Conservation (phyloP, 805 yeast genomes). For the Saccharomycopsis vini region DNA sequence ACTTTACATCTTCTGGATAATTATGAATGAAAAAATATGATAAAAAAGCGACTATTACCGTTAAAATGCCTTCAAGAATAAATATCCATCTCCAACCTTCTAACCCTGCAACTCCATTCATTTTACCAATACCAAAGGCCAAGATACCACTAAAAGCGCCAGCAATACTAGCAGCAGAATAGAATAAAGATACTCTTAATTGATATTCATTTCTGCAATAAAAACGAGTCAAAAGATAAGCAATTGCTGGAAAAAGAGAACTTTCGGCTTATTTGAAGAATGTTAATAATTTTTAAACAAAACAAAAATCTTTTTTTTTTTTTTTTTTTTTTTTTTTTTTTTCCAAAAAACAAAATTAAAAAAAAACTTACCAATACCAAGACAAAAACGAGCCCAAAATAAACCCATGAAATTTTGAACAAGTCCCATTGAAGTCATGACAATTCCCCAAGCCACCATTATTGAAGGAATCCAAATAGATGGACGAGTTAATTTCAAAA, state of each 20-base stretch:
- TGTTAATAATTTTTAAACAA: too few species aligned
- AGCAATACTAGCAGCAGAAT: constrained; percentile 29
- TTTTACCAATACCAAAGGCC: constrained; percentile 27
- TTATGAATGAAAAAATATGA: constrained; percentile 47
- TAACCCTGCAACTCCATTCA: constrained; percentile 30
- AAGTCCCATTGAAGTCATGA: constrained; percentile 28
- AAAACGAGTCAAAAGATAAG: constrained; percentile 31
- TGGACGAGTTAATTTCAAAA: constrained; percentile 30
- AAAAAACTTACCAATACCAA: too few species aligned
- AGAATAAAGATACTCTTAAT: constrained; percentile 30
- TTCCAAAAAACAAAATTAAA: too few species aligned
- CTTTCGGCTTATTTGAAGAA: too few species aligned
- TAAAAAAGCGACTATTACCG: constrained; percentile 27
- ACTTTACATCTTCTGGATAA: constrained; percentile 61
- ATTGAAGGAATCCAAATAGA: constrained; percentile 28
- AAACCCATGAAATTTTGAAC: constrained; percentile 26
- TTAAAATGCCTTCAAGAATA: constrained; percentile 40
- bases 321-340: too few species aligned
- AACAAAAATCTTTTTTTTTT: too few species aligned
- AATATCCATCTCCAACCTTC: constrained; percentile 50
- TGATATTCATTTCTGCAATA: constrained; percentile 32
- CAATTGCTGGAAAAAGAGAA: constrained; percentile 36
- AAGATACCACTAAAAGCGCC: constrained; percentile 33
- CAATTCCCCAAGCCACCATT: constrained; percentile 32
- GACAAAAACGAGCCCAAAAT: constrained; percentile 28